Evolutionary conservation across 148 eudicot genomes (phyloP).

Genomic region (Cornus controversa): DNA sequence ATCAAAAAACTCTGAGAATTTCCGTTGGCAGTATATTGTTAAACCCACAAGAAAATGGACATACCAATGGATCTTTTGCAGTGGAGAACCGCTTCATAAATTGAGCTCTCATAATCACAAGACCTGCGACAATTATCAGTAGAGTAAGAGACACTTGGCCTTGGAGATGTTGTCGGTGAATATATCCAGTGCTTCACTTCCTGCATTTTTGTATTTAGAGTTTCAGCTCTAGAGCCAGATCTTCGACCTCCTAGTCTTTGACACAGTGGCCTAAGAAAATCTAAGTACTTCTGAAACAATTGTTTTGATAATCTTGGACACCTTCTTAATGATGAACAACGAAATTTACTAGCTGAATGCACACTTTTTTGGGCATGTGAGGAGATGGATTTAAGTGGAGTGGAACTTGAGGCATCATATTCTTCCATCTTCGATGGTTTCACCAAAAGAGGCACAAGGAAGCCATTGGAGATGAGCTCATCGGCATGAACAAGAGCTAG

Average conservation of each 20-base stretch:
- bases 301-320: conserved; percentile 58
- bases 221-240: conserved; percentile 30
- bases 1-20: not conserved
- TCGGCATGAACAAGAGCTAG: conserved; percentile 54
- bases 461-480: conserved; percentile 69
- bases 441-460: conserved; percentile 44
- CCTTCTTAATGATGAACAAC: conserved; percentile 55
- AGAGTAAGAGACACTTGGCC: conserved; percentile 55
- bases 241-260: conserved; percentile 41
- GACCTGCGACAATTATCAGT: conserved; percentile 61
- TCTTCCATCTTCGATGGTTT: conserved; percentile 32
- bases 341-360: conserved; percentile 28
- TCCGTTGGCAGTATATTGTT: not conserved
- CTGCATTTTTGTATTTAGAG: conserved; percentile 19
- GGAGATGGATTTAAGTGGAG: conserved; percentile 19
- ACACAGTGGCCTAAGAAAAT: conserved; percentile 48
- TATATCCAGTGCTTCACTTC: conserved; percentile 17
- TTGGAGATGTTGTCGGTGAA: conserved; percentile 48
- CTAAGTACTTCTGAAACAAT: conserved; percentile 52
- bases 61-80: conserved; percentile 80
- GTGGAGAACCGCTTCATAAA: conserved; percentile 89
- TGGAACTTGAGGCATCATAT: conserved; percentile 22
- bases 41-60: not conserved
- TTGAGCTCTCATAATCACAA: conserved; percentile 85
- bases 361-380: conserved; percentile 15